Evolutionary conservation across 2,329 filamentous ascomycete species (phyloP), one percentile per base, ranked within the genome.

Genomic region (Colletotrichum nymphaeae): DNA sequence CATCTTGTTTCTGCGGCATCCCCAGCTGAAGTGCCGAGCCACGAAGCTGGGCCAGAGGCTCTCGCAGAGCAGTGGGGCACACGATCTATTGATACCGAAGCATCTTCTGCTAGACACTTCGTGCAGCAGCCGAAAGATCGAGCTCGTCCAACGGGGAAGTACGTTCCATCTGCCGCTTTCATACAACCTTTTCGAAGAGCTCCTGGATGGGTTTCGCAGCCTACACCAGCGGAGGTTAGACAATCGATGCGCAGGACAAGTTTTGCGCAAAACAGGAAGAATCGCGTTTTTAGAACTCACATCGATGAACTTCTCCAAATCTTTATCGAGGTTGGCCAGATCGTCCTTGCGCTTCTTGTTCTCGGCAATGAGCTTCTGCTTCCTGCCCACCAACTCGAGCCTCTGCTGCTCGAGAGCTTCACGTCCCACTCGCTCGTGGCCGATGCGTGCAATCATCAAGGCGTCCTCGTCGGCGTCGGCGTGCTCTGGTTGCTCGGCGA

Each of bases 281-380:
- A 12, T 12, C 1, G 32, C 32, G 4, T 35, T 35, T 35, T 3
- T 12, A 35, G 32, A 5, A 35, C 93, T 80, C 79, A 94, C 94
- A 83, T 97, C 95, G 78, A 98, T 96, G 80, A 98, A 98, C 79
- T 94, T 95, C 84, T 98, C 97, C 70, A 98, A 86, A 82, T 98
- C 95, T 79, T 94, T 93, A 78, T 99, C 97, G 74, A 99, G 85
- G 79, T 93, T 98, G 24, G 94, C 95, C 62, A 99, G 86, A 79
- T 98, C 95, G 69, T 98, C 95, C 81, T 97, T 98, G 76, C 96
- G 90, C 84, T 95, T 95, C 84, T 97, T 97, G 81, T 98, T 98
- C 81, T 91, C 89, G 1, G 88, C 86, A 64, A 90, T 91, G 62
- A 91, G 86, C 81, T 91, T 91, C 76, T 89, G 88, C 78, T 91